Percentiles rank a stretch among this genome's conserved stretches.
Evolutionary conservation across 192 early-diverging fungal genomes (phyloP).

Genomic region (Coemansia javaensis): DNA sequence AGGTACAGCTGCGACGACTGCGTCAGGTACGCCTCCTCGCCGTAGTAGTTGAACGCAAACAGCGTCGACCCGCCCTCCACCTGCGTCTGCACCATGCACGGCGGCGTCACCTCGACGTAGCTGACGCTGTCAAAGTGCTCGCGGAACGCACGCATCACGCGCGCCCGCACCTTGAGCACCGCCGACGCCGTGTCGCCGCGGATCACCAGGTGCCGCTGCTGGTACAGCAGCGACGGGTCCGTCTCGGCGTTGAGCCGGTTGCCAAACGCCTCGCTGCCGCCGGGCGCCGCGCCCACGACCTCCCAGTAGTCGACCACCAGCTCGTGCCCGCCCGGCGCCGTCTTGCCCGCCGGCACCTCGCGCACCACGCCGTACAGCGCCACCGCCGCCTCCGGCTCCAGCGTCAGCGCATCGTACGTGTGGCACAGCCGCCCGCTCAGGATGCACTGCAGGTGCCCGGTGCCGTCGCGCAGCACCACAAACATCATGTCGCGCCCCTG

Average conservation of each 20-base stretch:
- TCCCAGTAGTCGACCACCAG: slow-evolving; percentile 95
- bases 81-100: slow-evolving; percentile 98
- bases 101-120: slow-evolving; percentile 92
- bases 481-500: slow-evolving; percentile 99
- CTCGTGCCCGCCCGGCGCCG: slow-evolving; percentile 95
- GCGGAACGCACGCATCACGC: slow-evolving; percentile 91
- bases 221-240: slow-evolving; percentile 78
- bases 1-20: slow-evolving; percentile 99
- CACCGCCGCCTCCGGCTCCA: slow-evolving; percentile 92
- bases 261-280: slow-evolving; percentile 87
- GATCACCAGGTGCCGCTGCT: slow-evolving; percentile 95
- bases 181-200: slow-evolving; percentile 86
- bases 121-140: slow-evolving; percentile 79
- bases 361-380: slow-evolving; percentile 81
- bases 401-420: slow-evolving; percentile 87
- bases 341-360: slow-evolving; percentile 87
- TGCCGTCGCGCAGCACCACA: slow-evolving; percentile 89
- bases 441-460: slow-evolving; percentile 91
- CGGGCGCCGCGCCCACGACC: slow-evolving; percentile 86
- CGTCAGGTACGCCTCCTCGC: slow-evolving; percentile 92
- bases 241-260: slow-evolving; percentile 88
- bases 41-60: slow-evolving; percentile 95
- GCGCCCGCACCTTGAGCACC: slow-evolving; percentile 79
- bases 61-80: slow-evolving; percentile 97
- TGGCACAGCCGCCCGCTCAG: slow-evolving; percentile 87